phyloP scores from a whole-genome alignment of 768 basidiomycete genomes.

The Termitomyces sp. region DNA sequence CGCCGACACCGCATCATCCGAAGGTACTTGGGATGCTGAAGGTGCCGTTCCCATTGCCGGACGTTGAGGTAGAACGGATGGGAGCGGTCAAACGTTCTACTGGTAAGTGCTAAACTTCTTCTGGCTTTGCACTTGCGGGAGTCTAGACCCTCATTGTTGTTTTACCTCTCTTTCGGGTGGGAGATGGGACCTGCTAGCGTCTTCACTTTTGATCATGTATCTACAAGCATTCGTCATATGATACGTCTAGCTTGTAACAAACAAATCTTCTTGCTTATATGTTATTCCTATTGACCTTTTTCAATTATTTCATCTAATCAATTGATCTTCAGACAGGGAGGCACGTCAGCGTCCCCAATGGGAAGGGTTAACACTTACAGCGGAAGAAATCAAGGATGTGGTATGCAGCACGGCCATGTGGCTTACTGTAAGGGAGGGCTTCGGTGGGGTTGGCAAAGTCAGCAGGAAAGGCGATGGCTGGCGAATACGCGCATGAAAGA shows the following conservation, averaged over 20 bases:
- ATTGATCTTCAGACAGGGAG: background rate
- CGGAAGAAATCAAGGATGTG: constrained; percentile 93
- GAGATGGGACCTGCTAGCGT: background rate
- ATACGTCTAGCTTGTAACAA: background rate
- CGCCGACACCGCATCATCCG: constrained; percentile 93
- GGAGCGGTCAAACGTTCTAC: constrained; percentile 47
- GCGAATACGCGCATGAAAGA: constrained; percentile 58
- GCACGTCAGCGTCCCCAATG: constrained; percentile 14
- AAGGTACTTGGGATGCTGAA: constrained; percentile 91
- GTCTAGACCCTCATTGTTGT: background rate
- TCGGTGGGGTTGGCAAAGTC: constrained; percentile 84
- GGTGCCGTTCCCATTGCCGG: constrained; percentile 85
- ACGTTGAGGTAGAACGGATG: constrained; percentile 69
- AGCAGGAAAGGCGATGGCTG: constrained; percentile 77
- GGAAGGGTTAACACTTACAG: constrained; percentile 61
- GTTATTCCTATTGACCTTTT: background rate
- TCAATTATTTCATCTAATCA: background rate
- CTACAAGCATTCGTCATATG: background rate
- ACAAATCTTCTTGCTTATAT: background rate
- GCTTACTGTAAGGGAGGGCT: constrained; percentile 90
- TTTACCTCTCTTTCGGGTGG: background rate
- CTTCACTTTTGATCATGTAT: background rate
- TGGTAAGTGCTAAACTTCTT: constrained; percentile 27
- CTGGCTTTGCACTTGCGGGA: background rate
- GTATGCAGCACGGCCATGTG: constrained; percentile 86